phyloP scores from a whole-genome alignment of 768 basidiomycete species.

The Auriscalpium vulgare region DNA sequence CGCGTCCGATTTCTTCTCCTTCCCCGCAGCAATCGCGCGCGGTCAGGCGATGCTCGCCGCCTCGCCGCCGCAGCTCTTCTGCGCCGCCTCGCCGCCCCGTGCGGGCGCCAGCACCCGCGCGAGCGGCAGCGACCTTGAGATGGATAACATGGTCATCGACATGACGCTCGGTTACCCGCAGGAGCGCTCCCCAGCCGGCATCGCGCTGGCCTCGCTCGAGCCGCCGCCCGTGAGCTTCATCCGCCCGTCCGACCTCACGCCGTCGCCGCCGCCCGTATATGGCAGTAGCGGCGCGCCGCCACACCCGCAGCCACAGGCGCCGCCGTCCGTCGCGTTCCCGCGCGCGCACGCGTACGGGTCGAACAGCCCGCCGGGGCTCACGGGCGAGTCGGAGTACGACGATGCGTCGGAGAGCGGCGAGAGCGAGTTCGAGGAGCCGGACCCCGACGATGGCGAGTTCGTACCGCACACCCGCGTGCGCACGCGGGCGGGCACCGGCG shows the following conservation, averaged over 20 bases:
- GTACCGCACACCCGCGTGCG: background rate
- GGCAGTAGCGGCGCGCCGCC: background rate
- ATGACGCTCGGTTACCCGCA: background rate
- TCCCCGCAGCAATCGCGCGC: background rate
- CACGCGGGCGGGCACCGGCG: background rate
- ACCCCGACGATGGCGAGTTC: constrained; percentile 12
- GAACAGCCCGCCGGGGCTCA: constrained; percentile 13
- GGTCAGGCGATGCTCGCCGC: too few species aligned
- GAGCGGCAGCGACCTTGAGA: background rate
- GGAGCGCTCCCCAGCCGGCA: background rate
- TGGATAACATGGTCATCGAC: background rate
- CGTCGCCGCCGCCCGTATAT: background rate
- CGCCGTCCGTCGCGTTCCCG: background rate
- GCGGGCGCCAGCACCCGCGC: too few species aligned
- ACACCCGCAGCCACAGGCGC: background rate
- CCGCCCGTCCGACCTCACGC: background rate
- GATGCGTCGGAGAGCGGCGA: constrained; percentile 10
- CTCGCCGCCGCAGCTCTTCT: too few species aligned
- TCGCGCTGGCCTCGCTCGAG: background rate
- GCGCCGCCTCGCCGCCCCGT: too few species aligned
- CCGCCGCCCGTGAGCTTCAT: background rate
- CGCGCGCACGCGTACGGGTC: constrained; percentile 1
- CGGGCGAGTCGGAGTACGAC: constrained; percentile 11
- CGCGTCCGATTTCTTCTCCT: background rate
- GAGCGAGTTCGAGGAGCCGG: constrained; percentile 8